Percentiles rank a stretch among this genome's conserved stretches.
These are phyloP conservation scores for Penicillium simplicissimum DNA, from an alignment of 495 filamentous ascomycete species.

Conservation along the genomic window DNA sequence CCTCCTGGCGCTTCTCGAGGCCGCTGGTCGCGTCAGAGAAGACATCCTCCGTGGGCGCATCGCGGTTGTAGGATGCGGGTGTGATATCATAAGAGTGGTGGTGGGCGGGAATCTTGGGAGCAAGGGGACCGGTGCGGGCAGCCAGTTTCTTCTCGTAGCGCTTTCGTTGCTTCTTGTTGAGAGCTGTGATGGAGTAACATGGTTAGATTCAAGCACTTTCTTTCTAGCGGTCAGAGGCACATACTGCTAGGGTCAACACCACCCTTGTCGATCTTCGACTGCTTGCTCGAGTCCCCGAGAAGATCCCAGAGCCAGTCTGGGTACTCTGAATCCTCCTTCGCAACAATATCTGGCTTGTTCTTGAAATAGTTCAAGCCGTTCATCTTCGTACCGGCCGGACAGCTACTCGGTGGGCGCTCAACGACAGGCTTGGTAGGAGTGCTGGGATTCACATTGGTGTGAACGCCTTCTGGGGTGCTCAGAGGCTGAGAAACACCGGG, in stretches of 20 bases:
- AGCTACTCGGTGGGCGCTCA: slow-evolving; percentile 47
- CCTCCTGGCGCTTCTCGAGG: slow-evolving; percentile 41
- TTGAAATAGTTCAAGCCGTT: slow-evolving; percentile 89
- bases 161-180: slow-evolving; percentile 62
- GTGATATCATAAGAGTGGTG: slow-evolving; percentile 86
- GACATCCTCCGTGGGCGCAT: slow-evolving; percentile 27
- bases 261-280: slow-evolving; percentile 37
- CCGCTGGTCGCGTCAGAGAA: slow-evolving; percentile 37
- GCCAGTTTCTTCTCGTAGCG: slow-evolving; percentile 64
- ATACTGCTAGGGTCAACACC: slow-evolving; percentile 60
- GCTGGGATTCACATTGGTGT: slow-evolving; percentile 32
- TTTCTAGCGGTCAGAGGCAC: slow-evolving; percentile 28
- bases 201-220: slow-evolving; percentile 3
- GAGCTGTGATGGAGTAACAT: slow-evolving; percentile 26
- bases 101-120: slow-evolving; percentile 77
- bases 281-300: slow-evolving; percentile 53
- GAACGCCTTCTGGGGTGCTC: slow-evolving; percentile 41
- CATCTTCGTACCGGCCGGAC: slow-evolving; percentile 69
- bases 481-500: slow-evolving; percentile 49
- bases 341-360: slow-evolving; percentile 67
- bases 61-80: slow-evolving; percentile 45
- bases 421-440: slow-evolving; percentile 28
- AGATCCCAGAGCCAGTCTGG: slow-evolving; percentile 88
- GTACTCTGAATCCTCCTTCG: slow-evolving; percentile 81
- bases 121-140: slow-evolving; percentile 61